phyloP scores from a whole-genome alignment of 306 rosid genomes.

The Trichosanthes truncata region DNA sequence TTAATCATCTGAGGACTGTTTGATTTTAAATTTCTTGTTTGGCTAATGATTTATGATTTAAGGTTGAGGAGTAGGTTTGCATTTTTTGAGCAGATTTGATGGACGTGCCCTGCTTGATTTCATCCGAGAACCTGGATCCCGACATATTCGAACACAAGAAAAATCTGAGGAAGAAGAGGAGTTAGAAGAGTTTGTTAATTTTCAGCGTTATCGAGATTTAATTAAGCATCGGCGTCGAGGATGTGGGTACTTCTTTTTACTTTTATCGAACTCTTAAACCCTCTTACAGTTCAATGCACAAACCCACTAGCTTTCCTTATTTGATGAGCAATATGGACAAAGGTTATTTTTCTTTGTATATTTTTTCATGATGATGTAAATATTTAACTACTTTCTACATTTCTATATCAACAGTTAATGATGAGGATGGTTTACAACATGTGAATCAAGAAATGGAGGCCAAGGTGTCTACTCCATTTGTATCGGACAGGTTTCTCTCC shows the following conservation, averaged over 20 bases:
- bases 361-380: not conserved
- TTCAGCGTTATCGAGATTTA: slow-evolving; percentile 99
- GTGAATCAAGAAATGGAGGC: slow-evolving; percentile 93
- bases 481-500: slow-evolving; percentile 46
- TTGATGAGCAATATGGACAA: slow-evolving; percentile 17
- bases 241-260: slow-evolving; percentile 92
- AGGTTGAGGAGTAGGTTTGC: not conserved
- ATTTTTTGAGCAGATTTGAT: slow-evolving; percentile 60
- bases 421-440: slow-evolving; percentile 88
- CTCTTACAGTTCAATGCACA: slow-evolving; percentile 20
- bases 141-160: slow-evolving; percentile 50
- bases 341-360: slow-evolving; percentile 1
- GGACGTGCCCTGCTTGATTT: slow-evolving; percentile 97
- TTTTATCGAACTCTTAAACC: slow-evolving; percentile 32
- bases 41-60: not conserved
- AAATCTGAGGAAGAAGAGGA: slow-evolving; percentile 95
- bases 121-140: slow-evolving; percentile 66
- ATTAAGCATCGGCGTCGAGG: slow-evolving; percentile 99
- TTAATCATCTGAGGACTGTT: not conserved
- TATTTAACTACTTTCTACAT: not conserved
- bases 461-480: slow-evolving; percentile 60
- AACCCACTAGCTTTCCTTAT: slow-evolving; percentile 12
- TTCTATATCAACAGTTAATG: slow-evolving; percentile 58
- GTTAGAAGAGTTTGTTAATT: slow-evolving; percentile 99
- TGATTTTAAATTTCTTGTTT: not conserved